Evolutionary conservation across 768 basidiomycete species (phyloP).

Genomic region (Daedalea quercina): DNA sequence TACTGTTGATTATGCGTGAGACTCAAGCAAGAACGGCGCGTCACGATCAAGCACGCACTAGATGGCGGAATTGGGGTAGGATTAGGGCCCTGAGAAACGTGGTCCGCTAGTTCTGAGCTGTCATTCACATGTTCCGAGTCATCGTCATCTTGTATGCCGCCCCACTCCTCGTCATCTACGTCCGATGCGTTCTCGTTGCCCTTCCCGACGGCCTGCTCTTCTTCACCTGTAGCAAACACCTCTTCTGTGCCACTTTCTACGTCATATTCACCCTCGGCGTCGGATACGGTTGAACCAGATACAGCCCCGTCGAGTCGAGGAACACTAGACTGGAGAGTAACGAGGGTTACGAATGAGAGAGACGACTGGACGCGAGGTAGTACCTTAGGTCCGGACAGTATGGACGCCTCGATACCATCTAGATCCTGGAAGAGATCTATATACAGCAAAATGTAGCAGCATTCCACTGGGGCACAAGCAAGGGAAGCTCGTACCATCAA

Average conservation of each 20-base stretch:
- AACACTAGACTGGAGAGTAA: not conserved
- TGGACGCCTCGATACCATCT: constrained; percentile 16
- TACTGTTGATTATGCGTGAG: not conserved
- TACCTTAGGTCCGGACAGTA: not conserved
- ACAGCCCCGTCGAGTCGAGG: constrained; percentile 1
- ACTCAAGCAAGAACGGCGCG: not conserved
- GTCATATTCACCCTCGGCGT: constrained; percentile 15
- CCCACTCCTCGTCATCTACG: constrained; percentile 5
- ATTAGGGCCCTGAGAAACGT: no score
- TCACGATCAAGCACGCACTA: no score
- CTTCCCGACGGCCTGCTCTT: constrained; percentile 18
- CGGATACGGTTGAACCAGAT: constrained; percentile 12
- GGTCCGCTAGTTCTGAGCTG: not conserved
- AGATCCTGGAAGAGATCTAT: constrained; percentile 12
- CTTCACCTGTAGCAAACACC: constrained; percentile 9
- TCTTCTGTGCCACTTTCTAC: constrained; percentile 17
- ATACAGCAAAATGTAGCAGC: not conserved
- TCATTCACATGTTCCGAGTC: constrained; percentile 15
- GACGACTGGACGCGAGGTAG: not conserved
- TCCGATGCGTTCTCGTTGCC: not conserved
- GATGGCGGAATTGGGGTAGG: no score
- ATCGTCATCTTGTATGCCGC: constrained; percentile 3
- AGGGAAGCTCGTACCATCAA: constrained; percentile 60
- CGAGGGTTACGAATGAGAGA: not conserved
- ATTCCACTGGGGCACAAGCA: no score